Percentiles rank a stretch among this genome's conserved stretches.
These are phyloP conservation scores for Clonostachys chloroleuca DNA, from an alignment of 2,329 filamentous ascomycete genomes.

Conservation along the genomic window DNA sequence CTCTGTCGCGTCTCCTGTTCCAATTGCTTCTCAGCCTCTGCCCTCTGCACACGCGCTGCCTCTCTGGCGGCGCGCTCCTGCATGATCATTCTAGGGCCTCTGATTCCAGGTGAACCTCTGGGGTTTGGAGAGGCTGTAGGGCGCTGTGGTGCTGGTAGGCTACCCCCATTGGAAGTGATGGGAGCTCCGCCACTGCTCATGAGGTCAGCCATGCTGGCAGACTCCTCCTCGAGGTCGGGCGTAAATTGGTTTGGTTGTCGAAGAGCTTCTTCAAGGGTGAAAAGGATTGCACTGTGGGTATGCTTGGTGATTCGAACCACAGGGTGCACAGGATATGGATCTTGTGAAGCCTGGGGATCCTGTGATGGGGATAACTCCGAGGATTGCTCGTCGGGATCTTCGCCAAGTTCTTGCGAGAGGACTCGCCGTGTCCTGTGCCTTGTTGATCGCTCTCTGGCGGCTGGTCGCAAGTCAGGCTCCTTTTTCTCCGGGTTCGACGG, in stretches of 20 bases:
- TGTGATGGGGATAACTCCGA: conserved; percentile 18
- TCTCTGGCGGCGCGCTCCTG: conserved; percentile 77
- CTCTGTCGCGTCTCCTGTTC: conserved; percentile 53
- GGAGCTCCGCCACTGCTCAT: conserved; percentile 50
- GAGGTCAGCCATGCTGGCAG: conserved; percentile 88
- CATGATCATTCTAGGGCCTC: conserved; percentile 89
- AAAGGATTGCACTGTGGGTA: conserved; percentile 87
- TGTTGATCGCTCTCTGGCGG: too few species aligned
- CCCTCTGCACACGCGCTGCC: conserved; percentile 52
- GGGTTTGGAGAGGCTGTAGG: conserved; percentile 44
- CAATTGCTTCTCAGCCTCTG: conserved; percentile 57
- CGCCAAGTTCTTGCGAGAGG: conserved; percentile 44
- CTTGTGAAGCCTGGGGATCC: conserved; percentile 16
- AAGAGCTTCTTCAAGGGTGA: conserved; percentile 85
- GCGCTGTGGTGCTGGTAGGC: conserved; percentile 33
- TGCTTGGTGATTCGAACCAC: conserved; percentile 69
- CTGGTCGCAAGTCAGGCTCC: too few species aligned
- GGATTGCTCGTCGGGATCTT: conserved; percentile 35
- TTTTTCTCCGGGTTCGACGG: neutral
- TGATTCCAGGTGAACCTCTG: conserved; percentile 61
- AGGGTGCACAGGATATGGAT: conserved; percentile 33
- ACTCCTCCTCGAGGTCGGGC: conserved; percentile 78
- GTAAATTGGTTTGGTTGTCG: conserved; percentile 81
- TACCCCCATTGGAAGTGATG: conserved; percentile 43
- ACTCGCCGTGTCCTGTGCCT: conserved; percentile 18